Base-by-base conservation (phyloP, 1,284 basidiomycete genomes). In the Xerocomus amazonicus region DNA sequence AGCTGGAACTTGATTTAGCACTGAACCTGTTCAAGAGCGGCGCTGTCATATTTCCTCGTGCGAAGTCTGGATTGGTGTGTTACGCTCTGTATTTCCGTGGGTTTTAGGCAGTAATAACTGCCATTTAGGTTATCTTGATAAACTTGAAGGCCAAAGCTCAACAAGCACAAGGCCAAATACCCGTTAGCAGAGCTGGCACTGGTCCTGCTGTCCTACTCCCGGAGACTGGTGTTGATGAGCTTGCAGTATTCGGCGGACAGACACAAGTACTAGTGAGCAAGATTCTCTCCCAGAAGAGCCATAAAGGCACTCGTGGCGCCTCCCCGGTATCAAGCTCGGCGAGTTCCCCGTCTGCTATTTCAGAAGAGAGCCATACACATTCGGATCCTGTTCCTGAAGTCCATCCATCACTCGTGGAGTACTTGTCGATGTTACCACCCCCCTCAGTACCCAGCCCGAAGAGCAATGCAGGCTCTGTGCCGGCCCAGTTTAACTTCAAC, bases 161-260 rank as follows among this genome's bases (percentile, higher is more conserved):
- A 50, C 73, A 79, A 51, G 72, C 73, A 33, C 67, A 55, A 47
- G 61, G 52, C 7, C 52, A 62, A 33, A 73, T 75, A 45, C 72
- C 74, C 3, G 67, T 70, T 47, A 70, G 69, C 45, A 73, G 72
- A 17, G n/a, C 45, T 23, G 37, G 44, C 29, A 10, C 45, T n/a
- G 70, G 67, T 52, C 56, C 66, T 48, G 48, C 66, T 19, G 58
- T 64, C 42, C 62, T 70, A 9, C 63, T 62, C 19, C 66, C 73
- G 8, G 65, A 77, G 36, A 79, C 80, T 57, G 78, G 80, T 45
- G 79, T 76, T 35, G 73, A 84, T 54, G 81, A 83, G 58, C 73
- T 85, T 16, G 80, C 83, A 16, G 71, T 84, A n/a, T 84, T 84
- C 46, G 83, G 82, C 40, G 83, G 78, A 5, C 79, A 80, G 54